Evolutionary conservation across 2,329 filamentous ascomycete genomes (phyloP).

Genomic region (Didymella lethalis): DNA sequence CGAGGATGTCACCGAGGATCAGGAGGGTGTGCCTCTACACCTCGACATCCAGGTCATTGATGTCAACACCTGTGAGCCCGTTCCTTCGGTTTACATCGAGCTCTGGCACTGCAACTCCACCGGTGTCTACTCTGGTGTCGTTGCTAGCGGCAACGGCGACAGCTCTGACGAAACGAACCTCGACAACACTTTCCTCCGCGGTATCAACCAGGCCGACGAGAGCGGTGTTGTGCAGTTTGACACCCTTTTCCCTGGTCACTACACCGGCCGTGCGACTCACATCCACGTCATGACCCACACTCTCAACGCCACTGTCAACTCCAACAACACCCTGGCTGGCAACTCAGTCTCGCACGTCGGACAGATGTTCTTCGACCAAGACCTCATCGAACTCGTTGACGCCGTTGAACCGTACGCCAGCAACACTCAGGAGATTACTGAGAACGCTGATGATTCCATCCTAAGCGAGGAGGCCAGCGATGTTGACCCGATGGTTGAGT

Average conservation of each 20-base stretch:
- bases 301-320: conserved; percentile 46
- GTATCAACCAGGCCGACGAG: conserved; percentile 56
- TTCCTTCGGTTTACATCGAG: conserved; percentile 60
- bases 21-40: conserved; percentile 59
- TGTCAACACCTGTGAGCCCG: conserved; percentile 61
- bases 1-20: conserved; percentile 57
- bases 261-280: conserved; percentile 41
- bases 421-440: conserved; percentile 56
- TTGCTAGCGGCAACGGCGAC: conserved; percentile 55
- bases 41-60: conserved; percentile 65
- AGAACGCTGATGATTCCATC: conserved; percentile 62
- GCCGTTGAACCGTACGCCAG: conserved; percentile 53
- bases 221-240: conserved; percentile 61
- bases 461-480: conserved; percentile 58
- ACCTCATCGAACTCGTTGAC: conserved; percentile 62
- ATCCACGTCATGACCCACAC: conserved; percentile 52
- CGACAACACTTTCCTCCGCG: conserved; percentile 55
- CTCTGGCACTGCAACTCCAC: conserved; percentile 60
- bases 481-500: conserved; percentile 65
- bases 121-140: conserved; percentile 48
- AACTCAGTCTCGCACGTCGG: conserved; percentile 65
- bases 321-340: conserved; percentile 61
- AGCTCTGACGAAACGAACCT: conserved; percentile 43
- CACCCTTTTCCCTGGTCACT: conserved; percentile 58
- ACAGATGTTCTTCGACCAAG: conserved; percentile 71